phyloP scores from a whole-genome alignment of 2,329 filamentous ascomycete genomes.

The Aspergillus quadricinctus region DNA sequence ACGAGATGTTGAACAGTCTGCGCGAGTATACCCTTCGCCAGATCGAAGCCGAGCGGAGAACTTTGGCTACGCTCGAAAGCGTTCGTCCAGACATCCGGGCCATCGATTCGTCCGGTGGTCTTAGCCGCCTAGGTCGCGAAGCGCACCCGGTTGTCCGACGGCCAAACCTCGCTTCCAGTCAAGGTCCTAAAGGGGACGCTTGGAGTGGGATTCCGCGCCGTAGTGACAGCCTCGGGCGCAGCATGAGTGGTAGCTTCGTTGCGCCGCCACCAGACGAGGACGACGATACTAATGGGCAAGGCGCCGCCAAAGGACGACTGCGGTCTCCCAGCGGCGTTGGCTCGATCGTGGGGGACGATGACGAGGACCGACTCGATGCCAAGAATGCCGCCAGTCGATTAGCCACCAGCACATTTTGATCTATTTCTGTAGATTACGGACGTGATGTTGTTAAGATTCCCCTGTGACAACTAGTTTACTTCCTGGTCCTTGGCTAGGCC shows the following conservation, averaged over 20 bases:
- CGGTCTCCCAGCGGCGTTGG: conserved; percentile 45
- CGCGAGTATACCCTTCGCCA: conserved; percentile 91
- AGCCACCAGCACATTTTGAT: conserved; percentile 86
- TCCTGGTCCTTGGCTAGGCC: background rate
- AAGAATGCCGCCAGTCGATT: conserved; percentile 90
- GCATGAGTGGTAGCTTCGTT: conserved; percentile 68
- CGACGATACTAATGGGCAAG: conserved; percentile 49
- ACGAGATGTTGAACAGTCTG: conserved; percentile 77
- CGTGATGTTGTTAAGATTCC: conserved; percentile 31
- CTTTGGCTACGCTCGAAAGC: conserved; percentile 85
- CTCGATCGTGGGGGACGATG: conserved; percentile 53
- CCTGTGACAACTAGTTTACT: conserved; percentile 17
- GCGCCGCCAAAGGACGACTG: conserved; percentile 39
- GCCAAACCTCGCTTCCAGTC: conserved; percentile 74
- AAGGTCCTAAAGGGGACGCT: conserved; percentile 95
- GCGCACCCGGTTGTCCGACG: conserved; percentile 72
- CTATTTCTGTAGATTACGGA: conserved; percentile 30
- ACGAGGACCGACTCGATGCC: conserved; percentile 91
- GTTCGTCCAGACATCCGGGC: conserved; percentile 88
- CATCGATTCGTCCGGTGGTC: conserved; percentile 85
- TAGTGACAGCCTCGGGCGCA: conserved; percentile 72
- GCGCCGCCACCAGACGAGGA: conserved; percentile 61
- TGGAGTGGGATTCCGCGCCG: conserved; percentile 92
- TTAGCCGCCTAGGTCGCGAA: conserved; percentile 85
- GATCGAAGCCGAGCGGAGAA: conserved; percentile 91